phyloP scores from a whole-genome alignment of 2,329 filamentous ascomycete genomes.

The Cladosporium colombiae region DNA sequence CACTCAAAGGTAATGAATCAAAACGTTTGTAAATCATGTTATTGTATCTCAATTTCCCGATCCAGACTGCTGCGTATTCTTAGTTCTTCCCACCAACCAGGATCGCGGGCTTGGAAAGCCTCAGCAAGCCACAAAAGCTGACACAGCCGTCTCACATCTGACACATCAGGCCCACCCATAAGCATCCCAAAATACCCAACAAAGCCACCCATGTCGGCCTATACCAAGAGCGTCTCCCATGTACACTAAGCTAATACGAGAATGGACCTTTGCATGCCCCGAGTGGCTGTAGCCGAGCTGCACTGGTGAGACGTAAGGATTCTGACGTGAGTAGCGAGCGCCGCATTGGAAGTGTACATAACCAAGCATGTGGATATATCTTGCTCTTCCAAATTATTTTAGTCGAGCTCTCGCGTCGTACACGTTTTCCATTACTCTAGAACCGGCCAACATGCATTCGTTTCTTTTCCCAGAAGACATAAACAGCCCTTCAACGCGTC shows the following conservation, averaged over 20 bases:
- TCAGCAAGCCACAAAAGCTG: conserved; percentile 1
- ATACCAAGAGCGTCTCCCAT: neutral
- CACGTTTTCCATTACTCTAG: neutral
- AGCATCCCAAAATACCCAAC: neutral
- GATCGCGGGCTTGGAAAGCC: neutral
- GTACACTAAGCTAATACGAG: neutral
- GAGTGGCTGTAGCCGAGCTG: neutral
- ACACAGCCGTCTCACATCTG: conserved; percentile 5
- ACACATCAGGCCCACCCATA: neutral
- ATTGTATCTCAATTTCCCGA: neutral
- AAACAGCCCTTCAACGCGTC: neutral
- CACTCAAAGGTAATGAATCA: neutral
- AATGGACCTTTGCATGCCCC: neutral
- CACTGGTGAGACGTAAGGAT: neutral
- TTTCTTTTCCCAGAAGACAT: conserved; percentile 19
- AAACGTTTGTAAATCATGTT: neutral
- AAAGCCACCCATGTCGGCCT: neutral
- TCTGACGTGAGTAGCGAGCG: neutral
- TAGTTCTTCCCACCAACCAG: neutral
- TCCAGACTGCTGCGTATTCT: neutral
- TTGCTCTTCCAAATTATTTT: neutral
- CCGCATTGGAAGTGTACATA: neutral
- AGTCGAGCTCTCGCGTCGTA: too few relatives aligned
- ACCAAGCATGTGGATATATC: neutral
- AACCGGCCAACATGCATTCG: neutral